Conservation (phyloP, 305 asterid species). For the Fraxinus greggii region DNA sequence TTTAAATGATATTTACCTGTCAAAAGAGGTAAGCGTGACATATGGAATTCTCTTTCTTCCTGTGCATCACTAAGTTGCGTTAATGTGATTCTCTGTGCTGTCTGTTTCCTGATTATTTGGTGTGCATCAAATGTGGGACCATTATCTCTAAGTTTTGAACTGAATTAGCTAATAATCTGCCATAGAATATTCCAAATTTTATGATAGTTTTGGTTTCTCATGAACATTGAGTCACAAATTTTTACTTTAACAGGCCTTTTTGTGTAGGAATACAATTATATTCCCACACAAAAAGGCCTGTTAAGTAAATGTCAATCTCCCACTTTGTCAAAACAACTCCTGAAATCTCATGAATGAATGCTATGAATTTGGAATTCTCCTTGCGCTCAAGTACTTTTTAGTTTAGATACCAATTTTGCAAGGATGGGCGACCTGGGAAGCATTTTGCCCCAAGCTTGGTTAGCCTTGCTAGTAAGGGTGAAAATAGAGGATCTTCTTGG, state of each 20-base stretch:
- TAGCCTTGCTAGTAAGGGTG: background rate
- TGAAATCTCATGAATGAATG: background rate
- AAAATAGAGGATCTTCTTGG: background rate
- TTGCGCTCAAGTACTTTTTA: background rate
- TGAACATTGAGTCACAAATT: background rate
- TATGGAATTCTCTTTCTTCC: background rate
- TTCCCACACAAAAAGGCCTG: background rate
- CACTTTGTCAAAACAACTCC: background rate
- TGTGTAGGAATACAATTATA: too few relatives aligned
- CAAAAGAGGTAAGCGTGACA: conserved; percentile 50
- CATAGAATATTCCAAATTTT: background rate
- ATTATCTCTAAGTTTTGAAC: background rate
- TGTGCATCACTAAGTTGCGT: background rate
- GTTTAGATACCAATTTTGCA: background rate
- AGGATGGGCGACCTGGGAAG: background rate
- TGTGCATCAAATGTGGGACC: background rate
- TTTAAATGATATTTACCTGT: conserved; percentile 34
- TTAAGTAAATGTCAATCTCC: background rate
- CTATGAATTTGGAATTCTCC: background rate
- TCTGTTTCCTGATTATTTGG: background rate
- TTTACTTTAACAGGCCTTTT: too few relatives aligned
- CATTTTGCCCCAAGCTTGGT: background rate
- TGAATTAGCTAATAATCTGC: background rate
- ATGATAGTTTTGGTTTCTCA: background rate
- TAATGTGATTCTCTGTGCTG: background rate